Conservation (phyloP, 805 yeast genomes). For the Saturnispora hagleri region DNA sequence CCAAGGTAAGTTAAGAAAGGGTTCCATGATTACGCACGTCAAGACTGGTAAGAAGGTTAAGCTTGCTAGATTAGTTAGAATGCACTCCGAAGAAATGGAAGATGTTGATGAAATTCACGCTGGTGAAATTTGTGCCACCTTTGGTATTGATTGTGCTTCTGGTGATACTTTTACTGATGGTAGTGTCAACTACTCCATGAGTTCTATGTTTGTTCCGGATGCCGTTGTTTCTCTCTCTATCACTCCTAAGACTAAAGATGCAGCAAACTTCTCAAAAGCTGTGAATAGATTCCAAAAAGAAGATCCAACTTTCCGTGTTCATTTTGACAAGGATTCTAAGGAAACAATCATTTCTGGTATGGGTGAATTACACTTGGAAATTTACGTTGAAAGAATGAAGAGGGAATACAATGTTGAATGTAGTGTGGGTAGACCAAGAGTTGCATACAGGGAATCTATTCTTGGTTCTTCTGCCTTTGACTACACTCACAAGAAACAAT, state of each 20-base stretch:
- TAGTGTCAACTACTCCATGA: slow-evolving; percentile 72
- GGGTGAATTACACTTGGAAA: slow-evolving; percentile 94
- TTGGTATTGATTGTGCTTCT: slow-evolving; percentile 97
- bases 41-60: slow-evolving; percentile 90
- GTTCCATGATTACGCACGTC: slow-evolving; percentile 77
- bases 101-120: slow-evolving; percentile 93
- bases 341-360: slow-evolving; percentile 91
- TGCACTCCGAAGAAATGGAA: slow-evolving; percentile 99
- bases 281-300: slow-evolving; percentile 96
- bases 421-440: slow-evolving; percentile 95
- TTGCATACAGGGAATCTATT: slow-evolving; percentile 93
- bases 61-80: slow-evolving; percentile 88
- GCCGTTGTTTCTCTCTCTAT: slow-evolving; percentile 93
- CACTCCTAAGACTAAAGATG: slow-evolving; percentile 79
- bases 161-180: slow-evolving; percentile 97
- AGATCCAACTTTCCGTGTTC: slow-evolving; percentile 96
- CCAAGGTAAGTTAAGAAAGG: slow-evolving; percentile 91
- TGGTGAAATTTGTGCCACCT: slow-evolving; percentile 98
- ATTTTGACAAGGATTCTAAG: slow-evolving; percentile 81
- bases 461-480: slow-evolving; percentile 68
- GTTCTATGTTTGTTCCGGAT: slow-evolving; percentile 98
- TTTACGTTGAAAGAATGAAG: slow-evolving; percentile 95
- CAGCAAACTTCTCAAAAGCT: slow-evolving; percentile 89
- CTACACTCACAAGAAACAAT: slow-evolving; percentile 93
- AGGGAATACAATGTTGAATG: slow-evolving; percentile 96